A percentile compares a stretch with the other conserved stretches of the same genome.
phyloP scores from a whole-genome alignment of 2,329 filamentous ascomycete species.

The Diaporthe velutina region DNA sequence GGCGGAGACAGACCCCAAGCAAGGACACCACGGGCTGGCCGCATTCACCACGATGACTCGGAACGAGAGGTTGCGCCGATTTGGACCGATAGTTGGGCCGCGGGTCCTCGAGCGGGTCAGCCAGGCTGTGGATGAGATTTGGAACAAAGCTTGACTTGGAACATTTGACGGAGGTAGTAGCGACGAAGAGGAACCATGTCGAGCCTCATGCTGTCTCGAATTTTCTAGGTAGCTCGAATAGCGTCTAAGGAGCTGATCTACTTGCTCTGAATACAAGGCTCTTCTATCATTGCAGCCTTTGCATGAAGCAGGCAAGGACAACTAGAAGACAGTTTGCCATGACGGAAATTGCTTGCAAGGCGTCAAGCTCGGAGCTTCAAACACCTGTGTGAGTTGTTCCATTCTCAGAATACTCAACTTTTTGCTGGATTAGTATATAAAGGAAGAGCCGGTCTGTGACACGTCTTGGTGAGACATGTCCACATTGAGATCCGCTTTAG shows the following conservation, averaged over 20 bases:
- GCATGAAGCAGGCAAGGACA: background rate
- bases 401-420: background rate
- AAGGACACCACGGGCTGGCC: conserved; percentile 58
- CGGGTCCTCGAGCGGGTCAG: conserved; percentile 66
- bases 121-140: conserved; percentile 62
- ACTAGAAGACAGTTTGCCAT: background rate
- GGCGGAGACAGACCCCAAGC: conserved; percentile 26
- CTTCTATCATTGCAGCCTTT: background rate
- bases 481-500: background rate
- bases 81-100: conserved; percentile 67
- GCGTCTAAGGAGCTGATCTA: background rate
- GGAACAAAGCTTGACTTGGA: conserved; percentile 63
- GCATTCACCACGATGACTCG: conserved; percentile 69
- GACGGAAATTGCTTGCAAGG: background rate
- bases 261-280: background rate
- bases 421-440: too few relatives aligned
- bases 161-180: conserved; percentile 56
- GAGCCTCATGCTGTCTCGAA: background rate
- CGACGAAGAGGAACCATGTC: background rate
- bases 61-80: conserved; percentile 61
- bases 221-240: background rate
- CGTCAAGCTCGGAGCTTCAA: too few relatives aligned
- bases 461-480: background rate
- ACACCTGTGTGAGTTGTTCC: background rate
- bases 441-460: background rate